Conservation (phyloP, 2,329 filamentous ascomycete genomes). For the Dactylellina sp. region DNA sequence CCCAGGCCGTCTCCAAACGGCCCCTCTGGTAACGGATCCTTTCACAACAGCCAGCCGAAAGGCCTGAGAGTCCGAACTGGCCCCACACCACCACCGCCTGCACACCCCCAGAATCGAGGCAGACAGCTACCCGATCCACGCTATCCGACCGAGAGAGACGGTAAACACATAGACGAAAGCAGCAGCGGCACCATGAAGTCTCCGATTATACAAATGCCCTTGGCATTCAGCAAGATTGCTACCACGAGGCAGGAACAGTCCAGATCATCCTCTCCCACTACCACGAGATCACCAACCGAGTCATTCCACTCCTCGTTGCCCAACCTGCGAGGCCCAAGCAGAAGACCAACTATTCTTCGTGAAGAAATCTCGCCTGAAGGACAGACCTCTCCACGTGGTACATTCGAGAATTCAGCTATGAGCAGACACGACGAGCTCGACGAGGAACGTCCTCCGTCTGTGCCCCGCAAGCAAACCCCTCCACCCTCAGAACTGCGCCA, state of each 20-base stretch:
- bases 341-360: slow-evolving; percentile 54
- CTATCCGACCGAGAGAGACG: slow-evolving; percentile 50
- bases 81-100: slow-evolving; percentile 52
- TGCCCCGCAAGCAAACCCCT: slow-evolving; percentile 34
- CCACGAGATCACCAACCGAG: slow-evolving; percentile 48
- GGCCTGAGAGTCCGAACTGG: slow-evolving; percentile 55
- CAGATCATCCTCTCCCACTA: slow-evolving; percentile 52
- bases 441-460: slow-evolving; percentile 19
- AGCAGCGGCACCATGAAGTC: slow-evolving; percentile 44
- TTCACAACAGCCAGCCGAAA: slow-evolving; percentile 52
- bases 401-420: slow-evolving; percentile 35
- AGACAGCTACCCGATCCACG: slow-evolving; percentile 41
- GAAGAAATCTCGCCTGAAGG: slow-evolving; percentile 39
- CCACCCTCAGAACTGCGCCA: slow-evolving; percentile 33
- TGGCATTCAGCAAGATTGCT: slow-evolving; percentile 56
- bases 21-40: slow-evolving; percentile 45
- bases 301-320: slow-evolving; percentile 49
- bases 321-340: slow-evolving; percentile 41
- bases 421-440: slow-evolving; percentile 39
- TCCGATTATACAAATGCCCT: slow-evolving; percentile 56
- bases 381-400: slow-evolving; percentile 41
- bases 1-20: slow-evolving; percentile 51
- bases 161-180: slow-evolving; percentile 42
- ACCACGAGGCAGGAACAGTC: slow-evolving; percentile 53
- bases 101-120: slow-evolving; percentile 52